Evolutionary conservation across 176 grass and related monocot genomes (phyloP).

Genomic region (Oryza australiensis): DNA sequence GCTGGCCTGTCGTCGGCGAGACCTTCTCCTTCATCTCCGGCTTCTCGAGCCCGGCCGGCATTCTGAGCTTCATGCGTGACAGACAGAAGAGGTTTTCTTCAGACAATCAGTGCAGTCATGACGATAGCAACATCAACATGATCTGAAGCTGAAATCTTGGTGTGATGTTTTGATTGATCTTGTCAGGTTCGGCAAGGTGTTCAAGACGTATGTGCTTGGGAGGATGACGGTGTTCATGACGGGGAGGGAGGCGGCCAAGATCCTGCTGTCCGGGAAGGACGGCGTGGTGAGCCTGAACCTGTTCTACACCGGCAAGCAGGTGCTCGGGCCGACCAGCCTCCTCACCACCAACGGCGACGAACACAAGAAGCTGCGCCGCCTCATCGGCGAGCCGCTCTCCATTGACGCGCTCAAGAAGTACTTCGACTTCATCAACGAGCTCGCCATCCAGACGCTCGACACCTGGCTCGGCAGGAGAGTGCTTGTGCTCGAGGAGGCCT

Average conservation of each 20-base stretch:
- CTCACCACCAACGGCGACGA: conserved; percentile 70
- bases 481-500: conserved; percentile 64
- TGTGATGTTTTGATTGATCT: not conserved
- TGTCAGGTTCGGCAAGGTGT: conserved; percentile 66
- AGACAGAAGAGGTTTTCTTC: conserved; percentile 36
- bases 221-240: conserved; percentile 71
- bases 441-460: conserved; percentile 51
- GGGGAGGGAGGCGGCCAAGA: conserved; percentile 62
- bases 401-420: conserved; percentile 60
- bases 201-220: conserved; percentile 68
- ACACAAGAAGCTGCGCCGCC: conserved; percentile 61
- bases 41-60: conserved; percentile 54
- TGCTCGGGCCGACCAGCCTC: conserved; percentile 65
- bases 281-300: conserved; percentile 71
- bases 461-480: conserved; percentile 49
- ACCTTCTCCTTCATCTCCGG: conserved; percentile 67
- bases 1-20: conserved; percentile 70
- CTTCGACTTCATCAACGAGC: conserved; percentile 50
- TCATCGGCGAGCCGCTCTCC: conserved; percentile 70
- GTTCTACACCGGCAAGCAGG: conserved; percentile 72
- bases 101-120: not conserved
- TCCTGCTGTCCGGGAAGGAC: conserved; percentile 72
- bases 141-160: not conserved
- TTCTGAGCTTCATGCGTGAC: conserved; percentile 67
- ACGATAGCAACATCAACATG: not conserved